Conservation (phyloP, 2,329 filamentous ascomycete species). For the Elsinoe perseae region DNA sequence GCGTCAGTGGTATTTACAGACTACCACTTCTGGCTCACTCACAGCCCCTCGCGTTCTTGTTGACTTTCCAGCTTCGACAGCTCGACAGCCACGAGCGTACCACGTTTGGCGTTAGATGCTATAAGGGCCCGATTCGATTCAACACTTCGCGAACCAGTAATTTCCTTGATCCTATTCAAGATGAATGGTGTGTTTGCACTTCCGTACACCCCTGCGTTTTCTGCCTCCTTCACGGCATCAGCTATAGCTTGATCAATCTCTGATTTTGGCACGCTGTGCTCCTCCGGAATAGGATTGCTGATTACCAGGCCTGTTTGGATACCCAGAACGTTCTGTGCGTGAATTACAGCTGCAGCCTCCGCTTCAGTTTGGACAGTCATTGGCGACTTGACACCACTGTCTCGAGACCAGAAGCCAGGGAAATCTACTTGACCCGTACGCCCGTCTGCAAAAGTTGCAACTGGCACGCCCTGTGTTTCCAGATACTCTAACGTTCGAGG, state of each 20-base stretch:
- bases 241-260: conserved; percentile 65
- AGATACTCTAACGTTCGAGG: conserved; percentile 77
- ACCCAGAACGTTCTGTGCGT: conserved; percentile 64
- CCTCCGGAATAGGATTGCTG: conserved; percentile 75
- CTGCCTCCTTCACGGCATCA: conserved; percentile 58
- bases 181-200: conserved; percentile 80
- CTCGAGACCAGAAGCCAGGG: conserved; percentile 84
- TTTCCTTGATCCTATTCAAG: conserved; percentile 66
- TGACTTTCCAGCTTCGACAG: conserved; percentile 40
- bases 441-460: conserved; percentile 84
- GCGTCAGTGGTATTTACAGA: conserved; percentile 3
- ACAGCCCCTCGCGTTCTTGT: conserved; percentile 30
- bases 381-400: conserved; percentile 76
- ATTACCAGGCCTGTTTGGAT: conserved; percentile 77
- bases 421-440: conserved; percentile 67
- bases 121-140: conserved; percentile 65
- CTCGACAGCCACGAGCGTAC: conserved; percentile 57
- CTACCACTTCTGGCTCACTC: conserved; percentile 20
- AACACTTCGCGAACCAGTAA: conserved; percentile 65
- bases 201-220: conserved; percentile 59
- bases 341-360: conserved; percentile 83
- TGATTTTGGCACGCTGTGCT: conserved; percentile 59
- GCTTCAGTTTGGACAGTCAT: conserved; percentile 63
- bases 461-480: conserved; percentile 66
- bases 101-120: conserved; percentile 58